phyloP scores from a whole-genome alignment of 371 early-diverging fungal species.

The Mortierella sp. region DNA sequence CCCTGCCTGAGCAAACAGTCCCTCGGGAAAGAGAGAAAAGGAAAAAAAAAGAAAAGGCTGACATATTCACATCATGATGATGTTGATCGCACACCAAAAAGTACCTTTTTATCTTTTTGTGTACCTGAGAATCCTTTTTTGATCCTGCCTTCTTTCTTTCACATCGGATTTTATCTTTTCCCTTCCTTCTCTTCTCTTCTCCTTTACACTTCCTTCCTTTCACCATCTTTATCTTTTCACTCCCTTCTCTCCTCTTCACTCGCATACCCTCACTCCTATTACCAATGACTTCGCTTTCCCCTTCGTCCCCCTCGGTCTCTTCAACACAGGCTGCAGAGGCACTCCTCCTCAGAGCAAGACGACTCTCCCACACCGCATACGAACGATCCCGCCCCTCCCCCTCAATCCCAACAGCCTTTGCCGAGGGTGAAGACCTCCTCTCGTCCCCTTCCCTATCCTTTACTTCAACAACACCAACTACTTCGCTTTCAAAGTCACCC shows the following conservation, averaged over 20 bases:
- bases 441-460: not conserved
- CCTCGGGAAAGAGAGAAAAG: not conserved
- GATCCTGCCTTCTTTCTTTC: not conserved
- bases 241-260: not conserved
- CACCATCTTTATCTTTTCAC: not conserved
- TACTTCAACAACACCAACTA: not conserved
- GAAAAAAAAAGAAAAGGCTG: not conserved
- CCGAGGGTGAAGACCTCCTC: constrained; percentile 41
- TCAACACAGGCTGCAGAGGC: constrained; percentile 43
- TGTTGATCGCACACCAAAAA: not conserved
- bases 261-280: not conserved
- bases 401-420: constrained; percentile 25
- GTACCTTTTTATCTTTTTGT: not conserved
- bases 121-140: not conserved
- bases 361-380: constrained; percentile 40
- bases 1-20: not conserved
- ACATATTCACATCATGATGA: not conserved
- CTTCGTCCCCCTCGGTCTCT: not conserved
- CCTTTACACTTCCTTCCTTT: not conserved
- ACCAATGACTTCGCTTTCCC: constrained; percentile 13
- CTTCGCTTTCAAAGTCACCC: not conserved
- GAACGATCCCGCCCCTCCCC: constrained; percentile 16
- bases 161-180: not conserved
- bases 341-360: constrained; percentile 40
- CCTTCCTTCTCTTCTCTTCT: not conserved